Evolutionary conservation across 306 rosid species (phyloP), one percentile per base, ranked within the genome.

Genomic region (Medicago arabica): DNA sequence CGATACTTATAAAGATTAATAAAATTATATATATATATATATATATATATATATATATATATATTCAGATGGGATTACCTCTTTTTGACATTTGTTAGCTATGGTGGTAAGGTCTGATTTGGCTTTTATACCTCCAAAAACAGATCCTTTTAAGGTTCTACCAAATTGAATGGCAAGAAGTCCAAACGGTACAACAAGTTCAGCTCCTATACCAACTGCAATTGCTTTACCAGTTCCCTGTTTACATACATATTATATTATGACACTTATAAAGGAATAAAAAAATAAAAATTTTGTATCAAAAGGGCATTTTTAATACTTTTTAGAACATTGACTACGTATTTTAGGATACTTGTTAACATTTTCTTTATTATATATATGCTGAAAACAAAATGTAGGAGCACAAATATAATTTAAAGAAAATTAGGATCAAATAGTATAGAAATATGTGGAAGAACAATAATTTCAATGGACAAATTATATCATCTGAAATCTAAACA

Each of bases 51-150:
- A 21, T 21, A 21, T 21, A 21, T 21, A 28, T 4, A 28, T 28
- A 46, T 46, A 46, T 46, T 6, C 13, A 46, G n/a, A 46, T 13
- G 4, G 6, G 49, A 6, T 67, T 62, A 88, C 87, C 90, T 86
- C 68, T 8, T 76, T 79, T 7, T 66, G 47, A 54, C 86, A 85
- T 72, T 89, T 89, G 12, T 87, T 65, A 9, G 60, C 40, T 13
- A 85, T 19, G 74, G 77, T 11, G n/a, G 85, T 80, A 16, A 87
- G 74, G 43, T 86, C 92, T 6, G 92, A 78, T 65, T 34, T 78
- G 78, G 84, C 2, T 81, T 71, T 87, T 50, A 86, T 16, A 23
- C 92, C 90, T 54, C 92, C 95, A 74, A 87, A 82, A 25, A 68
- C 7, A 40, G 83, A 73, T 18, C 93, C 93, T 61, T 76, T 86